phyloP scores from a whole-genome alignment of 2,329 filamentous ascomycete species.

The Aspergillus pseudoterreus region DNA sequence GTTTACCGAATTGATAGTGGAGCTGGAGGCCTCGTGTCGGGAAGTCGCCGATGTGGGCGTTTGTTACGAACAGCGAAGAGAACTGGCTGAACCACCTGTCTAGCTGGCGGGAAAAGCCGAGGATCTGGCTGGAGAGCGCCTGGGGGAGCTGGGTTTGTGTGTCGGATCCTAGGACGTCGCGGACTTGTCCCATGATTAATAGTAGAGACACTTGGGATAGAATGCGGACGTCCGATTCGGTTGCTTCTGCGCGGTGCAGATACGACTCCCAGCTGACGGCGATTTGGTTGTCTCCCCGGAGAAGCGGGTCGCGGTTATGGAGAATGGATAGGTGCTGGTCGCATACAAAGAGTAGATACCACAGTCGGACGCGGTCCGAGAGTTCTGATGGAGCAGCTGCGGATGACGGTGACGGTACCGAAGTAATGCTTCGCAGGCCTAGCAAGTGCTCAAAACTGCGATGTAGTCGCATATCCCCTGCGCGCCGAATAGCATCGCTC shows the following conservation, averaged over 20 bases:
- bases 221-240: constrained; percentile 31
- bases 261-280: constrained; percentile 33
- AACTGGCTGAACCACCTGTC: constrained; percentile 29
- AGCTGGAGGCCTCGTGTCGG: constrained; percentile 45
- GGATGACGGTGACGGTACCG: not conserved
- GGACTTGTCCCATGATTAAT: constrained; percentile 35
- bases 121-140: constrained; percentile 22
- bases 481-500: constrained; percentile 27
- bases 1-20: constrained; percentile 48
- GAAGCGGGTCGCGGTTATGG: constrained; percentile 33
- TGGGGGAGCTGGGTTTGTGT: constrained; percentile 24
- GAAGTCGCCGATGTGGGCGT: constrained; percentile 39
- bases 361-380: constrained; percentile 29
- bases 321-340: constrained; percentile 37
- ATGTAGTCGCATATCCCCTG: constrained; percentile 30
- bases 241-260: constrained; percentile 27
- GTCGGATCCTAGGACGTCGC: constrained; percentile 31
- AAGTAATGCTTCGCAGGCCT: not conserved
- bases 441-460: constrained; percentile 37
- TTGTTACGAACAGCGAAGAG: constrained; percentile 19
- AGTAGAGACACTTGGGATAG: constrained; percentile 33
- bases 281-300: constrained; percentile 34
- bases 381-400: constrained; percentile 6
- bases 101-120: constrained; percentile 25
- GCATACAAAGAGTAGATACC: constrained; percentile 35